Evolutionary conservation across 1,139 yeast genomes (phyloP), one percentile per base, ranked within the genome.

Genomic region (Candida sp.): DNA sequence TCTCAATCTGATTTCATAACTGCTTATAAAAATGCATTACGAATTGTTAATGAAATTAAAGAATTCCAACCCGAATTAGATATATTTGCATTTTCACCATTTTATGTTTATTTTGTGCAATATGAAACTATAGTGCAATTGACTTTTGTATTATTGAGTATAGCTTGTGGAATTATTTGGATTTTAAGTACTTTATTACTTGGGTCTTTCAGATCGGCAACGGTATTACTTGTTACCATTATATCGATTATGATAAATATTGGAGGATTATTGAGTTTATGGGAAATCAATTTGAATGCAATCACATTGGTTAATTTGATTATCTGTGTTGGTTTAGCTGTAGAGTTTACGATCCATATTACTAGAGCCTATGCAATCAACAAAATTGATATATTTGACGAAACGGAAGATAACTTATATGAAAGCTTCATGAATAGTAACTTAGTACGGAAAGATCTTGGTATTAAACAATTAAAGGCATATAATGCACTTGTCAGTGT

Each of bases 71-170:
- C 82, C 3, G 59, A 55, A 5, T 48, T 68, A 33, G 80, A 82
- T n/a, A 70, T 90, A 0, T 93, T 87, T 75, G 95, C 97, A 0
- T 91, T 87, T 62, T 88, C 97, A 1, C 95, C 95, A 23, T 91
- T 91, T 63, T 93, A 93, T 67, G 82, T 93, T 30, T 93, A 84
- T 63, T 93, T 93, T 57, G 96, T 88, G 5, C 98, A 93, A 65
- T 93, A 93, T 63, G 74, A 73, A 36, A 70, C 84, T 0, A 82
- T 93, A 33, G 66, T 84, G 4, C 47, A 60, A 15, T 66, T 84
- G 45, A 79, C 97, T 0, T 61, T 85, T 40, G 57, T 64, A 6
- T 66, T 91, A 43, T 55, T 90, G 2, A 63, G 66, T 0, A 56
- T 75, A 1, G 96, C 96, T 0, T 59, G 82, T 29, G 52, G 63